A percentile compares a stretch with the other conserved stretches of the same genome.
These are phyloP conservation scores for Eucalyptus sp. DNA, from an alignment of 345 rosid species.

Conservation along the genomic window DNA sequence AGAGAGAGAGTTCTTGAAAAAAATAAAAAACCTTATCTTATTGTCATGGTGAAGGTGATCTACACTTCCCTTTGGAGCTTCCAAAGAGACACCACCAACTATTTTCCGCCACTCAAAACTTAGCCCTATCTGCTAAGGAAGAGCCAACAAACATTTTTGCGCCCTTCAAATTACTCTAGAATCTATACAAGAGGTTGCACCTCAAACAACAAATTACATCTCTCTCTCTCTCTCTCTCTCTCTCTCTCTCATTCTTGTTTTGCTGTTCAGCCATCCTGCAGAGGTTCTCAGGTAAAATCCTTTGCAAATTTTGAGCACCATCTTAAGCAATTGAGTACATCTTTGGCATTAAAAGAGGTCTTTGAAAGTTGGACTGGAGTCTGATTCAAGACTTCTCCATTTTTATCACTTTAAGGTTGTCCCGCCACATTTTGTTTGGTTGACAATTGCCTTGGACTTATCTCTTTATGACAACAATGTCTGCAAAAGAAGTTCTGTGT, in stretches of 20 bases:
- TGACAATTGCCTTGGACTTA: not conserved
- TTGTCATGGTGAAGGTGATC: not conserved
- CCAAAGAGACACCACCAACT: conserved; percentile 14
- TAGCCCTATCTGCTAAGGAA: conserved; percentile 77
- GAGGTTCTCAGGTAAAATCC: conserved; percentile 17
- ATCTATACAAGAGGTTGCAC: not conserved
- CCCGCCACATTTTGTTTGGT: not conserved
- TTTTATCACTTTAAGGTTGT: not conserved
- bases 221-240: not conserved
- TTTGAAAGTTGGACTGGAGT: not conserved
- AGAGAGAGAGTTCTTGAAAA: not conserved
- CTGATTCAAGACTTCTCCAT: not conserved
- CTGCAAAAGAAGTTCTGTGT: not conserved
- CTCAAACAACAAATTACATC: not conserved
- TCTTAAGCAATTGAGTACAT: not conserved
- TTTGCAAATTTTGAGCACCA: not conserved
- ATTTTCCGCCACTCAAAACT: conserved; percentile 50
- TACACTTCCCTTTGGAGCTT: conserved; percentile 11
- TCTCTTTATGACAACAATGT: not conserved
- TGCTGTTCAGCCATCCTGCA: conserved; percentile 7
- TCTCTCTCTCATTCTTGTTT: not conserved
- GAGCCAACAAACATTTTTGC: conserved; percentile 24
- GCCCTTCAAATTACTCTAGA: not conserved
- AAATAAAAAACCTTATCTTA: not conserved
- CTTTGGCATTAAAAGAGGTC: not conserved